Evolutionary conservation across 2,329 filamentous ascomycete species (phyloP), one percentile per base, ranked within the genome.

Genomic region (Pseudonectria buxi): DNA sequence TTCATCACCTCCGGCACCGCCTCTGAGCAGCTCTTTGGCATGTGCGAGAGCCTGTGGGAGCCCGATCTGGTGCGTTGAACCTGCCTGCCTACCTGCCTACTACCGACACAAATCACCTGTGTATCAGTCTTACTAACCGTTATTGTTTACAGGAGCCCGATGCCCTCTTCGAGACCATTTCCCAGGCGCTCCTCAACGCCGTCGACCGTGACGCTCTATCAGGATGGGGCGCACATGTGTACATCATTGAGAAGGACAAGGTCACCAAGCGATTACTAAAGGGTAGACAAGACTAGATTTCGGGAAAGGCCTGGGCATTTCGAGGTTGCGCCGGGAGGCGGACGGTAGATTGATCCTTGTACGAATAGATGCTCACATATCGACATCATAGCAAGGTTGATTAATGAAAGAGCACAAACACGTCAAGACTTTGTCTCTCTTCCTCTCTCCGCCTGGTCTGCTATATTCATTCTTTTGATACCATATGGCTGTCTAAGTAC

Each of bases 231-330:
- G 92, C 92, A 26, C 88, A 98, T 60, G 92, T 98, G 53, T 98
- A 96, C 71, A 94, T 98, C 59, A 94, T 98, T 64, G 92, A 96
- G 74, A 98, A 98, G 78, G 89, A 95, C 71, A 96, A 96, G 84
- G 86, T 98, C 46, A 96, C 92, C 57, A 95, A 96, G 83, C 78
- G 92, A 63, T 79, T 98, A 80, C 73, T 98, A 64, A 96, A 96
- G 80, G 89, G 89, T 60, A 81, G 89, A 72, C 90, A 96, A 71
- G 90, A 96, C 64, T 89, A 86, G 46, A 50, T 40, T 37, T 28
- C 31, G 34, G 11, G 10, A 13, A 24, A 47, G 41, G 42, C 36
- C 36, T 40, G 32, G 40, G 32, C 43, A 40, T 27, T 31, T 37
- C 42, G 39, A 39, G 28, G 36, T 27, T 36, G 26, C 33, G 31